These are phyloP conservation scores for Fraxinus pennsylvanica DNA, from an alignment of 257 asterid genomes.

Conservation along the genomic window DNA sequence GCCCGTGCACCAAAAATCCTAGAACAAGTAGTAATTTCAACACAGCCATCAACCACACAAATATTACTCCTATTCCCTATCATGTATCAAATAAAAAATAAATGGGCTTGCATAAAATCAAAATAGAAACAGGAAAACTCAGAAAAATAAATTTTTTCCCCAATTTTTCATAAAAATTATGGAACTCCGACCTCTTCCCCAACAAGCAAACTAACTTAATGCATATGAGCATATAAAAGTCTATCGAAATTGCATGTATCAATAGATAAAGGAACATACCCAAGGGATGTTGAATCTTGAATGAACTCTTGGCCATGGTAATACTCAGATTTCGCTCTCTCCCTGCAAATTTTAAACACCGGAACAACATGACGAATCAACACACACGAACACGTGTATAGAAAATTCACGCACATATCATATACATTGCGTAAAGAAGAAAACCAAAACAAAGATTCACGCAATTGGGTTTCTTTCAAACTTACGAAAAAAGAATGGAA, in stretches of 20 bases:
- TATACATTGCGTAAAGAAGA: slow-evolving; percentile 20
- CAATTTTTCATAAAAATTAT: neutral
- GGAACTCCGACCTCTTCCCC: neutral
- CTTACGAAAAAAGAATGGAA: slow-evolving; percentile 26
- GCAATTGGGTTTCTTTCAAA: slow-evolving; percentile 20
- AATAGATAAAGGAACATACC: slow-evolving; percentile 39
- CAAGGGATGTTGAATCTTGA: slow-evolving; percentile 61
- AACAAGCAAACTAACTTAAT: neutral
- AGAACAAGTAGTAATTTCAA: neutral
- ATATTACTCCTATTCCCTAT: neutral
- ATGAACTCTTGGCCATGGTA: slow-evolving; percentile 63
- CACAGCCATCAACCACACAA: neutral
- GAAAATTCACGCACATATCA: slow-evolving; percentile 8
- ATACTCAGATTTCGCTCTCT: slow-evolving; percentile 40
- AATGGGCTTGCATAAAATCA: neutral
- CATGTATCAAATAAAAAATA: neutral
- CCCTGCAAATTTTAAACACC: slow-evolving; percentile 55
- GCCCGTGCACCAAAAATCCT: neutral
- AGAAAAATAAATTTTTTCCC: neutral
- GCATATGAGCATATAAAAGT: neutral
- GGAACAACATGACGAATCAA: slow-evolving; percentile 37
- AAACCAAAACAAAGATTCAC: slow-evolving; percentile 22
- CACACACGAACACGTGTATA: slow-evolving; percentile 11
- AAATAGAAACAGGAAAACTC: neutral
- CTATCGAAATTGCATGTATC: neutral